These are phyloP conservation scores for Colletotrichum limetticola DNA, from an alignment of 2,329 filamentous ascomycete species.

Conservation along the genomic window DNA sequence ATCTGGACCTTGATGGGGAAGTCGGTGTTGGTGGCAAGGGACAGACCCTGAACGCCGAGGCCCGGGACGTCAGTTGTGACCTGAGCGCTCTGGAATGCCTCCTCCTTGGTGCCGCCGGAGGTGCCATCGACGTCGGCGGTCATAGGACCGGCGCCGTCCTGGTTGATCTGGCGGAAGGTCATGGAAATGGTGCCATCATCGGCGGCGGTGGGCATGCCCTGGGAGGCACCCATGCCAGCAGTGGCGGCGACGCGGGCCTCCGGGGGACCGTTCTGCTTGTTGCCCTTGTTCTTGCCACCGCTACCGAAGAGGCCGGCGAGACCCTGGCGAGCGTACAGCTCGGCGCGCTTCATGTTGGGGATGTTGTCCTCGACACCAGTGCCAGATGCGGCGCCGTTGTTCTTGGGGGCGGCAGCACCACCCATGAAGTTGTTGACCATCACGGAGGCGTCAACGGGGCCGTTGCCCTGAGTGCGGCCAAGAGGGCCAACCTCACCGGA, in stretches of 20 bases:
- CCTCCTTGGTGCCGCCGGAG: conserved; percentile 69
- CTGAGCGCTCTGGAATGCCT: conserved; percentile 68
- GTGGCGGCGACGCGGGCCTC: conserved; percentile 66
- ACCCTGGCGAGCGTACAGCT: conserved; percentile 38
- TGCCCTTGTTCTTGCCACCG: conserved; percentile 48
- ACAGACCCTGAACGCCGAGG: conserved; percentile 64
- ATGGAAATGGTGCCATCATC: conserved; percentile 71
- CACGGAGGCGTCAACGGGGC: conserved; percentile 65
- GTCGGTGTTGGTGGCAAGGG: conserved; percentile 68
- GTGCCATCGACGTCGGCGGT: conserved; percentile 70
- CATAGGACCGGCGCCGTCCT: conserved; percentile 74
- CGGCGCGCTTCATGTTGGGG: conserved; percentile 39
- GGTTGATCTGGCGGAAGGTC: conserved; percentile 78
- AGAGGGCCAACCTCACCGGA: conserved; percentile 65
- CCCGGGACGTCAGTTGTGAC: conserved; percentile 72
- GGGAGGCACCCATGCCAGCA: conserved; percentile 62
- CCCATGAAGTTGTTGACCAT: conserved; percentile 72
- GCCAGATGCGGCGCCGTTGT: conserved; percentile 49
- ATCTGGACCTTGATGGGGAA: conserved; percentile 74
- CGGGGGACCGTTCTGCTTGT: conserved; percentile 51
- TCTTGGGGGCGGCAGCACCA: conserved; percentile 48
- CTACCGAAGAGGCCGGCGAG: conserved; percentile 41
- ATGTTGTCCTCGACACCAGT: conserved; percentile 58
- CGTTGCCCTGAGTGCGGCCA: conserved; percentile 71
- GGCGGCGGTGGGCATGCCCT: conserved; percentile 69